Conservation (phyloP, 2,329 filamentous ascomycete species). For the Phialophora macrospora region DNA sequence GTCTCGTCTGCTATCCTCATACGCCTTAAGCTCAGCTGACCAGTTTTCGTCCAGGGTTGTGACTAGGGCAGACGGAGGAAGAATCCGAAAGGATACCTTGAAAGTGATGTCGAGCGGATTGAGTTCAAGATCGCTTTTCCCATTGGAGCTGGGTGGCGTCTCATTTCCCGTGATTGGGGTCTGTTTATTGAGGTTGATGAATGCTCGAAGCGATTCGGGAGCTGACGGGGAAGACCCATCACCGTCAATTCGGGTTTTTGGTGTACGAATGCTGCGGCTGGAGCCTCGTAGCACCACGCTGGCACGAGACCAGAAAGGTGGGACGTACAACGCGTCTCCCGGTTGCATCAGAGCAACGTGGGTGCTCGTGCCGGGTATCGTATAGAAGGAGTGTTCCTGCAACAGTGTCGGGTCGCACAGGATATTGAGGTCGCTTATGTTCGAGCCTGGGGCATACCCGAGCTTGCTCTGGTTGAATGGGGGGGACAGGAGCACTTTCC, state of each 20-base stretch:
- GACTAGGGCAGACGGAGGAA: conserved; percentile 67
- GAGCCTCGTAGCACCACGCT: conserved; percentile 5
- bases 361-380: conserved; percentile 68
- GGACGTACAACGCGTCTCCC: conserved; percentile 80
- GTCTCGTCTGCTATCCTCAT: conserved; percentile 78
- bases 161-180: not conserved
- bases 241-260: not conserved
- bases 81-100: conserved; percentile 81
- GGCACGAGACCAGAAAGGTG: conserved; percentile 71
- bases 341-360: conserved; percentile 68
- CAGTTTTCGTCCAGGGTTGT: conserved; percentile 81
- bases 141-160: conserved; percentile 5
- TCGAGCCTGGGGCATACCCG: conserved; percentile 74
- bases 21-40: conserved; percentile 80
- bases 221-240: not conserved
- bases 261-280: not conserved
- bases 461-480: conserved; percentile 73
- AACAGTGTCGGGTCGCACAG: conserved; percentile 62
- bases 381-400: conserved; percentile 50
- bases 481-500: conserved; percentile 76
- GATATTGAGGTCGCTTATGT: conserved; percentile 54
- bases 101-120: conserved; percentile 69
- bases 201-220: not conserved
- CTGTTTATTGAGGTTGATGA: not conserved
- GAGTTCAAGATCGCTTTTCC: not conserved